Evolutionary conservation across 75 land plant genomes (phyloP).

Genomic region (Pinus tabuliformis): DNA sequence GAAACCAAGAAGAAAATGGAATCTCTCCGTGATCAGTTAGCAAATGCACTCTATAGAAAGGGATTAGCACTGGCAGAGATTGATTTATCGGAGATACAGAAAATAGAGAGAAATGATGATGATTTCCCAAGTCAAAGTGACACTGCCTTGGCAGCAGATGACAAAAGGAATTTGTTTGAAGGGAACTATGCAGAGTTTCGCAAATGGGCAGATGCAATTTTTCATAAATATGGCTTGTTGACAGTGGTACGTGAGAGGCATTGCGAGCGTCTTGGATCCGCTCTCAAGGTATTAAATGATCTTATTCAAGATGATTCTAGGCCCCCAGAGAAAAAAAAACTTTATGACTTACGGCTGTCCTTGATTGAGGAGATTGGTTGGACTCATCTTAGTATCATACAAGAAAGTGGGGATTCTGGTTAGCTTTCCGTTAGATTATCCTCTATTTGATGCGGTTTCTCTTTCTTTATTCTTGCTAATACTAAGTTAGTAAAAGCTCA

Average conservation of each 20-base stretch:
- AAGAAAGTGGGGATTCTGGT: conserved; percentile 74
- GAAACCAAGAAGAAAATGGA: conserved; percentile 95
- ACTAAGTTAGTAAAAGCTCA: too few species aligned
- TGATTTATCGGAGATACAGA: conserved; percentile 31
- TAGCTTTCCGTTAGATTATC: conserved; percentile 70
- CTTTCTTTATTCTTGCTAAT: too few species aligned
- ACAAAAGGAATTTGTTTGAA: conserved; percentile 50
- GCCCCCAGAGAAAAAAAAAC: conserved; percentile 76
- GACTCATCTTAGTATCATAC: conserved; percentile 63
- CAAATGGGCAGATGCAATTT: conserved; percentile 86
- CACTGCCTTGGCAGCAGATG: not conserved
- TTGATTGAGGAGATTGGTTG: conserved; percentile 82
- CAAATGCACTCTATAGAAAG: conserved; percentile 87
- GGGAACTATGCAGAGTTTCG: conserved; percentile 77
- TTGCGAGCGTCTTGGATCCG: conserved; percentile 8
- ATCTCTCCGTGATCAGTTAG: conserved; percentile 66
- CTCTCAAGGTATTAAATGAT: conserved; percentile 57
- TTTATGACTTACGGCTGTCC: conserved; percentile 71
- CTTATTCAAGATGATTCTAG: conserved; percentile 74
- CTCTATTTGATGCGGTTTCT: conserved; percentile 39
- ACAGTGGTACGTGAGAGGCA: conserved; percentile 67
- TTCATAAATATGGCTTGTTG: conserved; percentile 66
- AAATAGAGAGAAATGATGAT: not conserved
- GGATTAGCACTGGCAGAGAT: conserved; percentile 73
- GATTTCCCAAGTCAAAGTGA: too few species aligned